Evolutionary conservation across 441 rosid species (phyloP), one percentile per base, ranked within the genome.

Genomic region (Eutrema salsugineum): DNA sequence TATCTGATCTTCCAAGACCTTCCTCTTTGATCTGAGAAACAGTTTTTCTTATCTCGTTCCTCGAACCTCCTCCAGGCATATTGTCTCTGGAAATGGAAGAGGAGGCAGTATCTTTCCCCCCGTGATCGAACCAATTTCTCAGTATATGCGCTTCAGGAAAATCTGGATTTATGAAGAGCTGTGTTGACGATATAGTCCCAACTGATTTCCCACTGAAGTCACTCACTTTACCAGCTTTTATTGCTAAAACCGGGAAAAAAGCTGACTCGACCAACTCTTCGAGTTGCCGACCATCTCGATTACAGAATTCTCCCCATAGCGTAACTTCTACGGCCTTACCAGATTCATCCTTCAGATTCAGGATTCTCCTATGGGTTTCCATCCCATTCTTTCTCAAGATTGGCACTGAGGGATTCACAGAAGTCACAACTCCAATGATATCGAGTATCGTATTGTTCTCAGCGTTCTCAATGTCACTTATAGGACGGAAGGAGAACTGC

Each of bases 1-100:
- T 87, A 71, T 87, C 90, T 12, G 96, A 88, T 81, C 91, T 87
- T 77, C 97, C 98, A 35, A 91, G 94, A 58, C 93, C 97, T 84
- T 89, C 96, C 14, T 77, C 77, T 84, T 83, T 91, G 84, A 91
- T 91, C 82, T 91, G 94, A 68, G 86, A 77, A 27, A 91, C 85
- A 4, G 80, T 84, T 83, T 89, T 93, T 3, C 88, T 83, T 36
- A 83, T 75, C 74, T 93, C 96, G 20, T 81, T 87, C 82, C 83
- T 86, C 3, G 85, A 46, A 48, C 82, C 87, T 0, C 86, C 86
- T 0, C 85, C 85, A 73, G 83, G 78, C 44, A 81, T 63, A 27
- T 10, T 9, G 43, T 93, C 98, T 79, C 83, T 89, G 22, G 97
- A 89, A 63, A 93, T 89, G 69, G 94, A 91, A 59, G 81, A 60